Evolutionary conservation across 768 basidiomycete species (phyloP).

Genomic region (Neoboletus magnificus): DNA sequence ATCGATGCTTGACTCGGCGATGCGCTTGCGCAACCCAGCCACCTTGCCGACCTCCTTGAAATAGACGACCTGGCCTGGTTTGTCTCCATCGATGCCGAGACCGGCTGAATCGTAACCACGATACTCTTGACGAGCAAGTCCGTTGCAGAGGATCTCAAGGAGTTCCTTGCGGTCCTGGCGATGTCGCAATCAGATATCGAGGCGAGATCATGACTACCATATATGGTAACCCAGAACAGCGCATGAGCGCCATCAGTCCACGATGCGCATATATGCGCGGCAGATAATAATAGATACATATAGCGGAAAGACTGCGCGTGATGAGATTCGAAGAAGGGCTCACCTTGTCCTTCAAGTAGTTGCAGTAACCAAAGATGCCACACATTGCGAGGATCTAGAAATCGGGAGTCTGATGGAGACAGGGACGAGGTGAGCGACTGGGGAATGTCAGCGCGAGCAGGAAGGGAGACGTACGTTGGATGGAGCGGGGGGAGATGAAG

Average conservation of each 20-base stretch:
- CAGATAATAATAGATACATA: not conserved
- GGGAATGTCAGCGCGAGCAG: not conserved
- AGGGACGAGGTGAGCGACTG: not conserved
- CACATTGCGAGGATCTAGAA: slow-evolving; percentile 54
- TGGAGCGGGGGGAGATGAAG: slow-evolving; percentile 11
- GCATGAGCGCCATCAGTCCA: not conserved
- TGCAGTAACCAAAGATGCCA: slow-evolving; percentile 97
- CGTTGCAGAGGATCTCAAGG: slow-evolving; percentile 85
- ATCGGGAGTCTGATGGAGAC: slow-evolving; percentile 1
- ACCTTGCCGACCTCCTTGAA: slow-evolving; percentile 99
- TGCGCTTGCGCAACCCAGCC: slow-evolving; percentile 85
- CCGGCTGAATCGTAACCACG: slow-evolving; percentile 98
- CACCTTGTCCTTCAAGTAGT: slow-evolving; percentile 92
- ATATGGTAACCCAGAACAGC: slow-evolving; percentile 13
- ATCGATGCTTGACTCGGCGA: slow-evolving; percentile 66
- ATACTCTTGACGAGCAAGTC: slow-evolving; percentile 94
- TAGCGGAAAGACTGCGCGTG: not conserved
- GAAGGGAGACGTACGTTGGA: slow-evolving; percentile 7
- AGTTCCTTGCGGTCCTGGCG: slow-evolving; percentile 82
- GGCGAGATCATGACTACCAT: slow-evolving; percentile 12
- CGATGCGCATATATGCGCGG: slow-evolving; percentile 9
- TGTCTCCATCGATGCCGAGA: slow-evolving; percentile 88
- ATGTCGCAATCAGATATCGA: slow-evolving; percentile 9
- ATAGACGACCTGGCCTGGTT: slow-evolving; percentile 66
- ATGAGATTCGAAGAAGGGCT: slow-evolving; percentile 20